Base-by-base conservation (phyloP, 768 basidiomycete species). In the Cantharellus cinnabarinus region DNA sequence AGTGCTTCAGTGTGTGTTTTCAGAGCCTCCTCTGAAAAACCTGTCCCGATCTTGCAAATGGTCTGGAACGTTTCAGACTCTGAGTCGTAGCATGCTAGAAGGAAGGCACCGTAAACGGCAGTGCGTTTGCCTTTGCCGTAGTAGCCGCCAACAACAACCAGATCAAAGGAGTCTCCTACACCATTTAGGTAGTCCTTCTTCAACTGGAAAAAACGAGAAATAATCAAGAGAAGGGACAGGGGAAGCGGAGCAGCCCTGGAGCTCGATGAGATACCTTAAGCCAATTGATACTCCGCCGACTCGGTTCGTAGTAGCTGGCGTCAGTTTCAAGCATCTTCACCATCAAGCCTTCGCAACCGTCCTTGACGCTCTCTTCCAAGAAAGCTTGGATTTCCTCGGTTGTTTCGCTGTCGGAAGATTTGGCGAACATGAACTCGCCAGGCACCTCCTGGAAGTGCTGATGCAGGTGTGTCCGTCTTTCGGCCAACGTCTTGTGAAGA, bases 131-230 rank as follows among this genome's bases (percentile, higher is more conserved):
- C 95, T 71, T 94, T 91, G 62, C 95, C 95, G 65, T 93, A 86
- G 70, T 98, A 98, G 14, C 81, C 95, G 4, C 95, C 95, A 5
- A 99, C 83, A n/a, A 98, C 95, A 54, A 94, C 89, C 3, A 99
- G 77, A 68, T 99, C 95, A 56, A 98, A 80, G 0, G 94, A 97
- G 71, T 99, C 95, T 35, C 95, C 95, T 4, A 97, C 80, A 2
- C 95, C 95, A 38, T 89, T 83, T 2, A 99, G 78, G 68, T 98
- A 99, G 69, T 98, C 95, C 67, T 99, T 98, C 75, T 99, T 99
- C 65, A 99, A 78, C 94, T 99, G 68, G 56, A 14, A 42, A 42
- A 40, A 39, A 5, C 14, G 50, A n/a, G 5, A 56, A 3, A 38
- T 4, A 39, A 15, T 40, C 38, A 29, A 29, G 1, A 29, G 20